These are phyloP conservation scores for Fusarium piperis DNA, from an alignment of 2,329 filamentous ascomycete genomes.

Conservation along the genomic window DNA sequence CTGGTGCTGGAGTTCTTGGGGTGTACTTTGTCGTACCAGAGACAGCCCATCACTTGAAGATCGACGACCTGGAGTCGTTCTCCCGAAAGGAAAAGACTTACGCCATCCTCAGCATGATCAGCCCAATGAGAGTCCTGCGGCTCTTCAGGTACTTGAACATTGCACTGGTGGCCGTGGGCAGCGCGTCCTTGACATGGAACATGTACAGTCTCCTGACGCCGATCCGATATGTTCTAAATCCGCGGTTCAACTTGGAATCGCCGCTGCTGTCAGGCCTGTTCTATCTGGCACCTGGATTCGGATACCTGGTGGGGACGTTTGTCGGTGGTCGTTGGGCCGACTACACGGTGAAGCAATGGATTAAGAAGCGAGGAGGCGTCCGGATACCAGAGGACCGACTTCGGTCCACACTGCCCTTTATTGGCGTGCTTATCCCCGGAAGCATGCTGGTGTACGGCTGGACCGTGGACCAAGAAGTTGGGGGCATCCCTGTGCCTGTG, in stretches of 20 bases:
- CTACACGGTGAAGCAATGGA: constrained; percentile 71
- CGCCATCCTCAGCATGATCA: constrained; percentile 70
- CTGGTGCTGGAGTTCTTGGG: constrained; percentile 66
- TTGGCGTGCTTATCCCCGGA: constrained; percentile 66
- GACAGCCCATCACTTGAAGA: constrained; percentile 73
- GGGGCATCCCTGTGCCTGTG: constrained; percentile 69
- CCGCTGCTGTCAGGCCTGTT: constrained; percentile 77
- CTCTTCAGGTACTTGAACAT: constrained; percentile 77
- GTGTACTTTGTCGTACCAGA: constrained; percentile 76
- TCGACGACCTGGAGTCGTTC: constrained; percentile 68
- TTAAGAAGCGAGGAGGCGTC: constrained; percentile 63
- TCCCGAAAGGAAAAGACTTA: constrained; percentile 57
- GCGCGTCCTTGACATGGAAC: constrained; percentile 76
- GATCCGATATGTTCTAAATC: constrained; percentile 78
- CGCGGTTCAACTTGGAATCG: constrained; percentile 73
- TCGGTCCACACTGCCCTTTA: constrained; percentile 65
- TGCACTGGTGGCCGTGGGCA: constrained; percentile 66
- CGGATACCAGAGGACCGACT: constrained; percentile 76
- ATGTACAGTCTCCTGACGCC: constrained; percentile 71
- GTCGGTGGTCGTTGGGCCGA: constrained; percentile 79
- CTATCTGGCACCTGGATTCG: constrained; percentile 77
- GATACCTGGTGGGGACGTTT: constrained; percentile 75
- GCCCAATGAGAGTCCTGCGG: constrained; percentile 70
- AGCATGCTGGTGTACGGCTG: constrained; percentile 72
- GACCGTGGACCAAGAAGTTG: constrained; percentile 59